Conservation (phyloP, 306 rosid species). For the Herpetospermum pedunculosum region DNA sequence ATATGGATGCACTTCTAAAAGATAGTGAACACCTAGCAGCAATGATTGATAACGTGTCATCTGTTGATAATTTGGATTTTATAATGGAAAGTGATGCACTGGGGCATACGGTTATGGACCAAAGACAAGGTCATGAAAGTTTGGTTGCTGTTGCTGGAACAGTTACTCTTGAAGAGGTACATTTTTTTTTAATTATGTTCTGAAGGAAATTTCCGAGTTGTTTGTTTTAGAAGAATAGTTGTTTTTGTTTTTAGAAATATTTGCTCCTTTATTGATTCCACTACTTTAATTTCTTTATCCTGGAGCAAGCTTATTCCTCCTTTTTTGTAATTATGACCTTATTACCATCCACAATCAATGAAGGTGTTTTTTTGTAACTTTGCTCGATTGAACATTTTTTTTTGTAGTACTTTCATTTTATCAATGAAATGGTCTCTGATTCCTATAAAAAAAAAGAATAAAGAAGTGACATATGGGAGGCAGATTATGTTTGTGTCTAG, state of each 20-base stretch:
- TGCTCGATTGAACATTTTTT: no score
- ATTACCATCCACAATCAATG: no score
- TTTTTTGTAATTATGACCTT: no score
- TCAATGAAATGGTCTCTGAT: no score
- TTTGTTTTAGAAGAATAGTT: background rate
- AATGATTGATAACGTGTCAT: conserved; percentile 94
- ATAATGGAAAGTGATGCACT: conserved; percentile 98
- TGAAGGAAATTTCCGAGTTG: background rate
- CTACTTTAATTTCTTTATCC: no score
- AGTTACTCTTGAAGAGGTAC: conserved; percentile 91
- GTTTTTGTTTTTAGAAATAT: no score
- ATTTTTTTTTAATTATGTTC: background rate
- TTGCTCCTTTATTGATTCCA: no score
- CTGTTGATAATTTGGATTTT: conserved; percentile 98
- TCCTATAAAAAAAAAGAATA: no score
- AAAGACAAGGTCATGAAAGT: conserved; percentile 92
- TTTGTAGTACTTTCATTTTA: no score
- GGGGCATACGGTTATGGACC: conserved; percentile 95
- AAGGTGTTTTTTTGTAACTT: no score
- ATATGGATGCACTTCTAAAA: conserved; percentile 85
- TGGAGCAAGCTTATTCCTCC: no score
- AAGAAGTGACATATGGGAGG: background rate
- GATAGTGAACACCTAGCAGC: conserved; percentile 98
- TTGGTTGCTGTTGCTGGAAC: conserved; percentile 87
- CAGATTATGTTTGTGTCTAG: background rate